phyloP scores from a whole-genome alignment of 352 stramenopile species.

The Elongisporangium undulatum region DNA sequence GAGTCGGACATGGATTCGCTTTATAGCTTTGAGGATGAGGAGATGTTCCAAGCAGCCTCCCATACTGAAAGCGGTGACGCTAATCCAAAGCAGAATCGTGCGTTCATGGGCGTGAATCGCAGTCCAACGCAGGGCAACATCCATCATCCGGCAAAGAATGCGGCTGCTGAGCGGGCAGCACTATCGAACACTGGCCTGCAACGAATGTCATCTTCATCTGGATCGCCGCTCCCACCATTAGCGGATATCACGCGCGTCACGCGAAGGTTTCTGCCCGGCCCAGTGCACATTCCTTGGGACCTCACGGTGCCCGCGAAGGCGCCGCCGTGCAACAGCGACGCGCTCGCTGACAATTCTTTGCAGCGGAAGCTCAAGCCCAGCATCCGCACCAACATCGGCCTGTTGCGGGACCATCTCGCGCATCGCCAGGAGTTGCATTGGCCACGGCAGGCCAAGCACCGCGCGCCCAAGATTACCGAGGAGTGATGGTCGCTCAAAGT shows the following conservation, averaged over 20 bases:
- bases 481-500: neutral
- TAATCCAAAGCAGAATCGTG: neutral
- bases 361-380: slow-evolving; percentile 60
- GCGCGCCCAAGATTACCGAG: neutral
- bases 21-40: slow-evolving; percentile 61
- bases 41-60: slow-evolving; percentile 19
- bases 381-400: slow-evolving; percentile 47
- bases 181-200: neutral
- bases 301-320: slow-evolving; percentile 44
- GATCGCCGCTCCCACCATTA: neutral
- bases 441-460: slow-evolving; percentile 37
- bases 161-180: neutral
- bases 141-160: neutral
- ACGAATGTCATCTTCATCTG: neutral
- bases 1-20: slow-evolving; percentile 45
- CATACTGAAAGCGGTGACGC: neutral
- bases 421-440: slow-evolving; percentile 49
- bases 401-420: slow-evolving; percentile 55
- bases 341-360: slow-evolving; percentile 19
- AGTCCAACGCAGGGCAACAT: neutral
- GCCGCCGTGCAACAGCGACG: slow-evolving; percentile 5
- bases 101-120: neutral
- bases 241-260: slow-evolving; percentile 26
- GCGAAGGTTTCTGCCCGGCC: slow-evolving; percentile 32
- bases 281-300: slow-evolving; percentile 65